Conservation (phyloP, 257 asterid genomes). For the Handroanthus guayacan region DNA sequence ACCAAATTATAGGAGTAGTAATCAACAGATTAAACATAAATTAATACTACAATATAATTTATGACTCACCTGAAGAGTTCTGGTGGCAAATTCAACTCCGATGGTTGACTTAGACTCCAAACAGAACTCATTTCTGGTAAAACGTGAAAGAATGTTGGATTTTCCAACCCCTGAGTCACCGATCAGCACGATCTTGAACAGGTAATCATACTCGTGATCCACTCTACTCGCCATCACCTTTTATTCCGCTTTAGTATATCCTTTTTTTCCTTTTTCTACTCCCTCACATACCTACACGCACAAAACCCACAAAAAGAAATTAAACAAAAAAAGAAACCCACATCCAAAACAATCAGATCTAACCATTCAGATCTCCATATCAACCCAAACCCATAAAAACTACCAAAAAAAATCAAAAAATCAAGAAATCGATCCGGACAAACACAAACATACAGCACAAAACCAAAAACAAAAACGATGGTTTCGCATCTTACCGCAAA, state of each 20-base stretch:
- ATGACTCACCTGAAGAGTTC: slow-evolving; percentile 46
- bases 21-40: neutral
- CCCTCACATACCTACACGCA: slow-evolving; percentile 44
- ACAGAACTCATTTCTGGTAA: slow-evolving; percentile 50
- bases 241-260: neutral
- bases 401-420: neutral
- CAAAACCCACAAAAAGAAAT: slow-evolving; percentile 8
- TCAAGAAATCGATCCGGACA: neutral
- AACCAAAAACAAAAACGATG: slow-evolving; percentile 21
- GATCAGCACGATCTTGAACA: slow-evolving; percentile 50
- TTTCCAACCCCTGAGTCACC: slow-evolving; percentile 52
- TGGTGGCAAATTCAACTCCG: slow-evolving; percentile 50
- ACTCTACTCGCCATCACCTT: slow-evolving; percentile 47
- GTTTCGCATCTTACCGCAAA: slow-evolving; percentile 32
- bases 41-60: neutral
- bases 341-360: slow-evolving; percentile 36
- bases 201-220: slow-evolving; percentile 52
- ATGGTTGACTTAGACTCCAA: slow-evolving; percentile 52
- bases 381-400: slow-evolving; percentile 29
- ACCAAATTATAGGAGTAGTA: neutral
- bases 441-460: neutral
- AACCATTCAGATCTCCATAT: slow-evolving; percentile 26
- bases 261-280: slow-evolving; percentile 27
- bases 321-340: neutral
- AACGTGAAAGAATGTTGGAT: slow-evolving; percentile 51